Conservation (phyloP, 1,139 yeast genomes). For the Diutina catenulata region DNA sequence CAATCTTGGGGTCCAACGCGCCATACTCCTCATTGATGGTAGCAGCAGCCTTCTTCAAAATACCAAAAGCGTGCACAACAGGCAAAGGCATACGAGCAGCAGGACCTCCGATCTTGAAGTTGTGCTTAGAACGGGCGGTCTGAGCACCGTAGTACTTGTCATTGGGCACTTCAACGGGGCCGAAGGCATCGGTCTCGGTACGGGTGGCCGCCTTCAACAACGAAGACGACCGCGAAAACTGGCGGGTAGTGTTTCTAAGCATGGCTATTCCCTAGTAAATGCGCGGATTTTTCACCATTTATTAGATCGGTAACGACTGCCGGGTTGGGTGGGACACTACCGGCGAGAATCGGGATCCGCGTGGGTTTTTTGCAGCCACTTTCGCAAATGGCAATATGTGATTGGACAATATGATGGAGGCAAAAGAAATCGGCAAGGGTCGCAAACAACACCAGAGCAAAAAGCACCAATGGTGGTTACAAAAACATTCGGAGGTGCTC, state of each 20-base stretch:
- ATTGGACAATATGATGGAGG: too few relatives aligned
- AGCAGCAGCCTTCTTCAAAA: conserved; percentile 91
- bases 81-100: conserved; percentile 91
- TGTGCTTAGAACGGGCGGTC: conserved; percentile 86
- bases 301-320: too few relatives aligned
- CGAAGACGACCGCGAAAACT: not conserved
- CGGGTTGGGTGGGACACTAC: too few relatives aligned
- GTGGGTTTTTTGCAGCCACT: too few relatives aligned
- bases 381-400: too few relatives aligned
- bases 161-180: conserved; percentile 82
- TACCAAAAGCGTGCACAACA: conserved; percentile 81
- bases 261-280: not conserved
- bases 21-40: conserved; percentile 80
- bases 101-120: conserved; percentile 91
- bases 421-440: too few relatives aligned
- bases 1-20: conserved; percentile 65
- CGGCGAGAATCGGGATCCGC: too few relatives aligned
- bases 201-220: conserved; percentile 26
- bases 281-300: too few relatives aligned
- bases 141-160: conserved; percentile 96
- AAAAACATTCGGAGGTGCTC: too few relatives aligned
- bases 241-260: conserved; percentile 4
- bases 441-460: too few relatives aligned
- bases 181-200: conserved; percentile 91
- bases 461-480: too few relatives aligned